Percentiles rank a stretch among this genome's conserved stretches.
These are phyloP conservation scores for Glomus cerebriforme DNA, from an alignment of 192 early-diverging fungal species.

Conservation along the genomic window DNA sequence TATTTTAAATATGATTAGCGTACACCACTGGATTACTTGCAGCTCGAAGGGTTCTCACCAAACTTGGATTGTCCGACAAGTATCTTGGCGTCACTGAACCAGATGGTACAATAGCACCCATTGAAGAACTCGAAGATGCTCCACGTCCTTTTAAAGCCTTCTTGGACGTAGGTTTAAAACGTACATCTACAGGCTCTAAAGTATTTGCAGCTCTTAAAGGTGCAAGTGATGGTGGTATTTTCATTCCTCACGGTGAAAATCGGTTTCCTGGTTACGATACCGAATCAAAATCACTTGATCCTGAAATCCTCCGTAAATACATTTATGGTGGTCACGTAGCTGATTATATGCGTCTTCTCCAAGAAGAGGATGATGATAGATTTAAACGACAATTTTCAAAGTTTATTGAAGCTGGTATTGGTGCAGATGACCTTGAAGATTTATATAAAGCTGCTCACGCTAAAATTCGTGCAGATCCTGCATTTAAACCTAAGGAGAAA, in stretches of 20 bases:
- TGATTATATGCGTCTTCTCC: conserved; percentile 97
- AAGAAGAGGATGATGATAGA: conserved; percentile 98
- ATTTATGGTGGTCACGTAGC: conserved; percentile 98
- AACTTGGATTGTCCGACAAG: conserved; percentile 94
- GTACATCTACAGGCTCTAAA: conserved; percentile 97
- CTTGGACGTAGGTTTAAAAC: conserved; percentile 95
- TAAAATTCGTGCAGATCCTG: conserved; percentile 92
- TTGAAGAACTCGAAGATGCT: conserved; percentile 88
- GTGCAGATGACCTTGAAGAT: conserved; percentile 91
- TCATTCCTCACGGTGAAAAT: conserved; percentile 93
- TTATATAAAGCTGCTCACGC: conserved; percentile 92
- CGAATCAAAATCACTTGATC: conserved; percentile 84
- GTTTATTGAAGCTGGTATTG: conserved; percentile 87
- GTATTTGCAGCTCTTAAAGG: conserved; percentile 98
- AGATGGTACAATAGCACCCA: conserved; percentile 85
- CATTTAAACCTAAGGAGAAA: conserved; percentile 67
- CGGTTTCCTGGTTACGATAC: conserved; percentile 97
- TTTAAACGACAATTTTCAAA: conserved; percentile 95
- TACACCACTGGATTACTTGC: conserved; percentile 97
- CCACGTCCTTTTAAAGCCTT: conserved; percentile 97
- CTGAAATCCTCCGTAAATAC: conserved; percentile 92
- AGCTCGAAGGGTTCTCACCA: conserved; percentile 92
- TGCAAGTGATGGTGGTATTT: conserved; percentile 97
- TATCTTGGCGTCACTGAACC: conserved; percentile 93
- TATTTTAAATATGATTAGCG: conserved; percentile 52